Evolutionary conservation across 176 grass and related monocot species (phyloP).

Genomic region (Triticum aestivum): IWGSC_CS_RefSeq_v2.1 NC_057795.1:520409793-520410292

Average conservation of each 20-base stretch:
- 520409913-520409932: background rate
- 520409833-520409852: background rate
- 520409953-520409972: background rate
- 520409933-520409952: background rate
- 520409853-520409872: background rate
- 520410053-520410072: background rate
- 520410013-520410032: accelerated
- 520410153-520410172: background rate
- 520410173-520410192: background rate
- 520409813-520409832: background rate
- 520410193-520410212: background rate
- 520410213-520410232: background rate
- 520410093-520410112: background rate
- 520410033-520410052: background rate
- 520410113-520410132: background rate
- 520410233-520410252: background rate
- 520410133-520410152: background rate
- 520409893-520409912: background rate
- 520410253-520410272: background rate
- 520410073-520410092: background rate
- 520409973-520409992: background rate
- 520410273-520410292: background rate
- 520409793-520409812: background rate
- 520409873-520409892: background rate
- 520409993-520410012: background rate